These are phyloP conservation scores for Coniochaeta ligniaria DNA, from an alignment of 2,329 filamentous ascomycete genomes.

Conservation along the genomic window DNA sequence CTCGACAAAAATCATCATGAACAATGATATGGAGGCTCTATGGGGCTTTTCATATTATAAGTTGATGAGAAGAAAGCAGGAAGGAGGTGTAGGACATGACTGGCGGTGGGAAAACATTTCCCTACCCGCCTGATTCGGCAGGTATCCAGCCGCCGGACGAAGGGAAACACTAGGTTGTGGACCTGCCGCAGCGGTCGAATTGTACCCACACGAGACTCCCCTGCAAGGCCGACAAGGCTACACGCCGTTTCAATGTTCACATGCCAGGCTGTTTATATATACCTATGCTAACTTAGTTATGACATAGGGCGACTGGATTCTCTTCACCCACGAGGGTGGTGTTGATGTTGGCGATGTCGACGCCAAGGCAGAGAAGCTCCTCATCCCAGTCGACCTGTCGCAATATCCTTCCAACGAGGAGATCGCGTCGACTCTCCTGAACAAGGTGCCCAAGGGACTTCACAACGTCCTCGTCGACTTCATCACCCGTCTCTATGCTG, in stretches of 20 bases:
- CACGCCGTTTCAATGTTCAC: not conserved
- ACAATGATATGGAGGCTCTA: not conserved
- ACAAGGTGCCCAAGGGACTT: slow-evolving; percentile 88
- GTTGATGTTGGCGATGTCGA: slow-evolving; percentile 99
- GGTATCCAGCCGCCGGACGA: slow-evolving; percentile 1
- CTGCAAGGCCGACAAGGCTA: not conserved
- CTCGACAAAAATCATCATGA: not conserved
- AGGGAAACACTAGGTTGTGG: slow-evolving; percentile 2
- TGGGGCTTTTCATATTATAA: not conserved
- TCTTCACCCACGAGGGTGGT: slow-evolving; percentile 99
- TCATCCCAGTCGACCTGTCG: slow-evolving; percentile 91
- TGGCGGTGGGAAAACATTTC: not conserved
- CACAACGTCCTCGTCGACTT: slow-evolving; percentile 99
- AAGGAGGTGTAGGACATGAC: not conserved
- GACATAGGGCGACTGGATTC: slow-evolving; percentile 91
- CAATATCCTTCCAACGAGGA: slow-evolving; percentile 95
- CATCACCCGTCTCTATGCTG: slow-evolving; percentile 94
- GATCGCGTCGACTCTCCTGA: slow-evolving; percentile 77
- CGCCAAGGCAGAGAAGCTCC: slow-evolving; percentile 95
- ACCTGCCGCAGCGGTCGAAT: not conserved
- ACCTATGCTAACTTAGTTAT: slow-evolving; percentile 3
- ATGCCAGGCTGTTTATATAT: not conserved
- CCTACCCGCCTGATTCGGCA: not conserved
- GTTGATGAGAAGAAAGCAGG: not conserved
- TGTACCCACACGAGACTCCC: not conserved